Evolutionary conservation across 2,329 filamentous ascomycete genomes (phyloP), one percentile per base, ranked within the genome.

Genomic region (Neofusicoccum sp.): DNA sequence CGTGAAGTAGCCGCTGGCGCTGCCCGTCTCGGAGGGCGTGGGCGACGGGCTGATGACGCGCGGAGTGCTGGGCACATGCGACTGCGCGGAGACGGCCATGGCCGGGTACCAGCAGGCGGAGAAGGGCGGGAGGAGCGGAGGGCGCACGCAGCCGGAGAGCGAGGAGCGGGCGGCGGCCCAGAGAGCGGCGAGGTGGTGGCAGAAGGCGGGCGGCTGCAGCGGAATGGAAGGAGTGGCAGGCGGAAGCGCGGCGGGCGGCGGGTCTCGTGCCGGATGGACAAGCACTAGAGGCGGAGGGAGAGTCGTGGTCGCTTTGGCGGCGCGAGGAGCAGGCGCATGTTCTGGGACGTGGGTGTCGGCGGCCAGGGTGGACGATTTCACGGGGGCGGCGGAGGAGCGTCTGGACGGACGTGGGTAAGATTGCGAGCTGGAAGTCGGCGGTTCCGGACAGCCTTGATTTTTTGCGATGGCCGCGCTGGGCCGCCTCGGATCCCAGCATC

Each of bases 31-130:
- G 24, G 86, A 87, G 1, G 86, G 86, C 2, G 89, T 88, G 41
- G 93, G 92, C 60, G 91, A 95, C 41, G 93, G 92, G 11, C 91
- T 96, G 67, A 95, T 96, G 67, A 97, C 90, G 70, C 91, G 88
- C 69, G 92, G 92, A 61, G 89, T 95, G 61, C 84, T 84, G 61
- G 93, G 92, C 61, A 95, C 80, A 67, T 80, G 79, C 65, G 84
- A 79, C 68, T 79, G 78, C 49, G 79, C 77, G 73, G 83, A 83
- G 45, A 75, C 67, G 62, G 73, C 70, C 68, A 79, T 79, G 63
- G 71, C 71, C 58, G 68, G 66, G 58, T 69, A 72, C 70, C 70
- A 75, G 64, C 72, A 74, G 61, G 65, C 67, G 33, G 67, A 64
- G 62, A 89, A 89, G 40, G 84, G 82, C 48, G 86, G 86, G 2